Percentiles rank a stretch among this genome's conserved stretches.
phyloP scores from a whole-genome alignment of 106 monocot genomes.

The Dendrobium chrysotoxum region DNA sequence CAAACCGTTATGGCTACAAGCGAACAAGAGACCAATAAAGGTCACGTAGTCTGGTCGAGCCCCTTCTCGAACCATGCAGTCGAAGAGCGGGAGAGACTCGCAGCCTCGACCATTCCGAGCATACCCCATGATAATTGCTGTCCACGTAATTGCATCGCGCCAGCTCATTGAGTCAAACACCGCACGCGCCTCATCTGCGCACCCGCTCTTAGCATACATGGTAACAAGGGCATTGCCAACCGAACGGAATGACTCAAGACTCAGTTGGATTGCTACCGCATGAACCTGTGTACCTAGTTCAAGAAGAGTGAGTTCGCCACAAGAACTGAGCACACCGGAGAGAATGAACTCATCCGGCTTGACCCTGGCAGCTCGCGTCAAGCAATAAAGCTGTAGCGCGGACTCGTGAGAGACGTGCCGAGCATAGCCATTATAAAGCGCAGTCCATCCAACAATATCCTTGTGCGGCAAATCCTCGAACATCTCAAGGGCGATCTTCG shows the following conservation, averaged over 20 bases:
- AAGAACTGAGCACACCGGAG: slow-evolving; percentile 48
- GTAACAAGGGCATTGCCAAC: slow-evolving; percentile 47
- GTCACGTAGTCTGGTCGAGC: slow-evolving; percentile 48
- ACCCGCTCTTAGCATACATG: slow-evolving; percentile 60
- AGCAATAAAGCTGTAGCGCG: slow-evolving; percentile 25
- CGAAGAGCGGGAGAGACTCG: slow-evolving; percentile 35
- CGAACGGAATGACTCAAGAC: slow-evolving; percentile 33
- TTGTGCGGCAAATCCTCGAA: slow-evolving; percentile 21
- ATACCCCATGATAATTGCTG: slow-evolving; percentile 46
- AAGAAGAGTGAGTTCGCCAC: slow-evolving; percentile 33
- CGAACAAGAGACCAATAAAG: slow-evolving; percentile 53
- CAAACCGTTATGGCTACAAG: slow-evolving; percentile 63
- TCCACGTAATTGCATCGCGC: slow-evolving; percentile 43
- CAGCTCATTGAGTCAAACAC: slow-evolving; percentile 26
- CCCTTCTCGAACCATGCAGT: slow-evolving; percentile 20
- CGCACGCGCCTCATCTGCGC: slow-evolving; percentile 28
- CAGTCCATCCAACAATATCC: slow-evolving; percentile 52
- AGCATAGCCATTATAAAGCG: slow-evolving; percentile 36
- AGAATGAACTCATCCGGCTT: slow-evolving; percentile 32
- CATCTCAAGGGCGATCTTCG: slow-evolving; percentile 17
- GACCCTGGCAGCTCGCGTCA: slow-evolving; percentile 24
- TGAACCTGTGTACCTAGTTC: slow-evolving; percentile 47
- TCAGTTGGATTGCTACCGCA: slow-evolving; percentile 2
- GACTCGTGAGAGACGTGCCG: slow-evolving; percentile 19
- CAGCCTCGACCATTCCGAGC: slow-evolving; percentile 52